Percentiles rank a stretch among this genome's conserved stretches.
These are phyloP conservation scores for Saccharum officinarum DNA, from an alignment of 176 grass and related monocot genomes.

Conservation along the genomic window DNA sequence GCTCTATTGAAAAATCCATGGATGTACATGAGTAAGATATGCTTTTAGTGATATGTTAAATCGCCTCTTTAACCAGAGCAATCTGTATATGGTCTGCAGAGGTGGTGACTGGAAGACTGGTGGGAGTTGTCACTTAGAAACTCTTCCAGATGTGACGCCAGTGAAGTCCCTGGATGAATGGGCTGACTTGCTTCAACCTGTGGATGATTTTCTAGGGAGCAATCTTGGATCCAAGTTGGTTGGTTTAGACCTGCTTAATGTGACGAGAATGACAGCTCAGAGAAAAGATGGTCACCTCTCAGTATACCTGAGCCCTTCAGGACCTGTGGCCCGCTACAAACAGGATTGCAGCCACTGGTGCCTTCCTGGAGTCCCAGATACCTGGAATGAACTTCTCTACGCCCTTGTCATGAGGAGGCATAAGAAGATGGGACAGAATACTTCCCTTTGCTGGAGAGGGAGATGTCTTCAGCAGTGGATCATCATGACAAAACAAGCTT, in stretches of 20 bases:
- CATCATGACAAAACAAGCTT: not conserved
- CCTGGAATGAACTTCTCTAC: constrained; percentile 91
- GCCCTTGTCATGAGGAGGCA: constrained; percentile 58
- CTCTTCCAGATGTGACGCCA: constrained; percentile 47
- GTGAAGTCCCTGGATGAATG: constrained; percentile 47
- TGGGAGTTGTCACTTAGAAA: constrained; percentile 82
- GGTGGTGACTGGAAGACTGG: constrained; percentile 77
- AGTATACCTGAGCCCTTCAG: constrained; percentile 58
- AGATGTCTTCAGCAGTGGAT: not conserved
- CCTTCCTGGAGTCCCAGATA: constrained; percentile 90
- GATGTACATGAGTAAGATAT: not conserved
- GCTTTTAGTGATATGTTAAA: constrained; percentile 22
- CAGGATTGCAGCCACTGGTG: constrained; percentile 99
- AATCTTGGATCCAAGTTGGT: constrained; percentile 31
- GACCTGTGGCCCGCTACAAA: constrained; percentile 52
- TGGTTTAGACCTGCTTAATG: constrained; percentile 64
- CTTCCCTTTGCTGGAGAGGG: not conserved
- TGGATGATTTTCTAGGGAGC: constrained; percentile 49
- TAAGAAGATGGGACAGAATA: constrained; percentile 16
- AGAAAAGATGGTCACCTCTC: constrained; percentile 88
- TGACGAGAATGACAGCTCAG: constrained; percentile 77
- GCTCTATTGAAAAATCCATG: not conserved
- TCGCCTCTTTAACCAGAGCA: not conserved
- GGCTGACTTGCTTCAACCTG: constrained; percentile 61
- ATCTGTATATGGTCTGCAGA: constrained; percentile 38